Percentiles rank a stretch among this genome's conserved stretches.
These are phyloP conservation scores for Nicotiana tomentosiformis DNA, from an alignment of 257 asterid species.

Conservation along the genomic window DNA sequence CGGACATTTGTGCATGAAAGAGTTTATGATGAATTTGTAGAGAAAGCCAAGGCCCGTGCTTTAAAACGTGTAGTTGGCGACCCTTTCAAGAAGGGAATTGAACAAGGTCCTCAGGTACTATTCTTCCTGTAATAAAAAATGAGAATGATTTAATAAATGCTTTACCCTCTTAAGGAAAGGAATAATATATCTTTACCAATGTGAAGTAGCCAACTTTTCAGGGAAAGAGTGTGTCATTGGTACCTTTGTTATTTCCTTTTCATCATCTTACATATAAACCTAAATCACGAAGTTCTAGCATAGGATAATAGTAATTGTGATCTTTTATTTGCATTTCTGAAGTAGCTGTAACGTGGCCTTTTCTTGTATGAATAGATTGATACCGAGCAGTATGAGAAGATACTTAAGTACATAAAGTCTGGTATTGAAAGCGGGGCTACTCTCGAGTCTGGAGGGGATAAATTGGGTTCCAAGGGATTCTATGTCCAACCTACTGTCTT, in stretches of 20 bases:
- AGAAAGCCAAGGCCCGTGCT: constrained; percentile 62
- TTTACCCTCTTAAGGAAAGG: not conserved
- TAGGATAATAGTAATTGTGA: not conserved
- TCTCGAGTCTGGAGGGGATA: constrained; percentile 20
- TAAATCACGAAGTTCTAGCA: not conserved
- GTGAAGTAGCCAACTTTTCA: not conserved
- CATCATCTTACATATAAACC: not conserved
- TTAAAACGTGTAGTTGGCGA: constrained; percentile 58
- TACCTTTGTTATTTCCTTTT: not conserved
- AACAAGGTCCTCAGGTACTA: constrained; percentile 84
- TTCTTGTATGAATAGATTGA: constrained; percentile 1
- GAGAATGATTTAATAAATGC: not conserved
- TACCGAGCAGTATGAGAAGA: constrained; percentile 10
- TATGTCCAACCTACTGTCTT: constrained; percentile 18
- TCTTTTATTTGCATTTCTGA: not conserved
- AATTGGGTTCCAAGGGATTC: constrained; percentile 2
- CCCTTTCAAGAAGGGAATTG: constrained; percentile 63
- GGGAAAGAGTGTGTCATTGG: not conserved
- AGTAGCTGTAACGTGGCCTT: not conserved
- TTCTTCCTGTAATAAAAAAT: not conserved
- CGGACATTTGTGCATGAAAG: constrained; percentile 72
- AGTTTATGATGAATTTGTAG: constrained; percentile 58
- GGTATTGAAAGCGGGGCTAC: constrained; percentile 15
- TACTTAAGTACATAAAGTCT: constrained; percentile 10
- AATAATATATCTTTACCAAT: not conserved